Conservation (phyloP, 208 protist genomes). For the Leptomonas seymouri region DNA sequence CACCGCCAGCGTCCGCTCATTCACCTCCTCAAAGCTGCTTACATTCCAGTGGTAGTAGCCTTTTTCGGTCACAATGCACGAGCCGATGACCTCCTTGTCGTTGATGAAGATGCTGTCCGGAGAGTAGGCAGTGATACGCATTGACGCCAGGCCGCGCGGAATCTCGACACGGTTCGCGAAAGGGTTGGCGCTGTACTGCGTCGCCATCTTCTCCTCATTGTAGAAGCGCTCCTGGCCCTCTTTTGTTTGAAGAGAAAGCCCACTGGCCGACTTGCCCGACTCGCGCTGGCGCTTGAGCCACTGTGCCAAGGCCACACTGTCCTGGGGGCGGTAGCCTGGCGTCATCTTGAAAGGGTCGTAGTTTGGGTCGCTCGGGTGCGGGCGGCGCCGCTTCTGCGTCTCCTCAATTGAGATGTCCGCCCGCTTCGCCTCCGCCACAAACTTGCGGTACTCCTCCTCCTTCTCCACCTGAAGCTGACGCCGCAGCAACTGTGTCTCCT, state of each 20-base stretch:
- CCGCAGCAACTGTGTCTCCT: constrained; percentile 77
- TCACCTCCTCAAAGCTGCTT: constrained; percentile 88
- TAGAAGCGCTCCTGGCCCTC: constrained; percentile 91
- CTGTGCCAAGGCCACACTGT: constrained; percentile 78
- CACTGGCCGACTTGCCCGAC: constrained; percentile 77
- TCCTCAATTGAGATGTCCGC: constrained; percentile 59
- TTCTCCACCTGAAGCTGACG: constrained; percentile 90
- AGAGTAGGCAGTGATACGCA: constrained; percentile 83
- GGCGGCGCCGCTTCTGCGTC: constrained; percentile 67
- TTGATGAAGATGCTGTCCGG: constrained; percentile 90
- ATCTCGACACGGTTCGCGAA: constrained; percentile 84
- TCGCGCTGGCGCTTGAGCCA: constrained; percentile 89
- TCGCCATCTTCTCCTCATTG: constrained; percentile 93
- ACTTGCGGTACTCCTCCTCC: constrained; percentile 87
- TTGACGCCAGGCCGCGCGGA: constrained; percentile 72
- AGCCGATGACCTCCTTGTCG: constrained; percentile 90
- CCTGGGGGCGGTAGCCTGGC: constrained; percentile 85
- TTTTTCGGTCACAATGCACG: constrained; percentile 89
- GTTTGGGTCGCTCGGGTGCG: constrained; percentile 86
- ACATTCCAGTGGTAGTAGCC: constrained; percentile 90
- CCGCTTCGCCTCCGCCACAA: constrained; percentile 81
- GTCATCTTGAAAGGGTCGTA: constrained; percentile 90
- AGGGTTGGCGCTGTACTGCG: constrained; percentile 88
- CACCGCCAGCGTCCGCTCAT: constrained; percentile 82
- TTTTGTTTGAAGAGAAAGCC: constrained; percentile 72